Conservation (phyloP, 257 asterid species). For the Eustoma russellianum region DNA sequence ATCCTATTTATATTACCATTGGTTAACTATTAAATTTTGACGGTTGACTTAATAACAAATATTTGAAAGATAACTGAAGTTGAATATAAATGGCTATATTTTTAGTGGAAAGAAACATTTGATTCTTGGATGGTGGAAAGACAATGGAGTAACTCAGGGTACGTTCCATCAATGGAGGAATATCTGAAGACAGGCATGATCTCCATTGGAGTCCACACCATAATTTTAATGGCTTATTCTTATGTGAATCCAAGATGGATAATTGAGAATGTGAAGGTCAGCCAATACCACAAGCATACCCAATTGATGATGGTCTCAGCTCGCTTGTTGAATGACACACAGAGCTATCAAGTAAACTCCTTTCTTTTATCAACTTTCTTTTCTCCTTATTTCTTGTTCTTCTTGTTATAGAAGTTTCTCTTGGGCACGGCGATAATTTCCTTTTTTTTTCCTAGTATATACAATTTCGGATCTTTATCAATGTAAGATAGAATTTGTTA, state of each 20-base stretch:
- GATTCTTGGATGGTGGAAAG: conserved; percentile 55
- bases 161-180: conserved; percentile 32
- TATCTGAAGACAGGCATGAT: conserved; percentile 34
- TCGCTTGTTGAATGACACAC: conserved; percentile 47
- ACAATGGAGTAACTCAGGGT: conserved; percentile 35
- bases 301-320: conserved; percentile 37
- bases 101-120: conserved; percentile 58
- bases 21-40: not conserved
- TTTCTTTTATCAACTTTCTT: not conserved
- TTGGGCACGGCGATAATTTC: too few species aligned
- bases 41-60: not conserved
- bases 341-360: conserved; percentile 42
- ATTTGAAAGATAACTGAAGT: too few species aligned
- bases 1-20: not conserved
- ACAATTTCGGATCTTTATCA: too few species aligned
- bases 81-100: not conserved
- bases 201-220: conserved; percentile 34
- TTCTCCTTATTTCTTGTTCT: too few species aligned
- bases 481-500: too few species aligned
- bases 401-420: too few species aligned
- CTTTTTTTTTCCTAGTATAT: too few species aligned
- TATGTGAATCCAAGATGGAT: conserved; percentile 15
- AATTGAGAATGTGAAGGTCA: conserved; percentile 5
- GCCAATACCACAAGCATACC: conserved; percentile 25
- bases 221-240: conserved; percentile 33